Evolutionary conservation across 2,329 filamentous ascomycete species (phyloP).

Genomic region (Fusarium buxicola): DNA sequence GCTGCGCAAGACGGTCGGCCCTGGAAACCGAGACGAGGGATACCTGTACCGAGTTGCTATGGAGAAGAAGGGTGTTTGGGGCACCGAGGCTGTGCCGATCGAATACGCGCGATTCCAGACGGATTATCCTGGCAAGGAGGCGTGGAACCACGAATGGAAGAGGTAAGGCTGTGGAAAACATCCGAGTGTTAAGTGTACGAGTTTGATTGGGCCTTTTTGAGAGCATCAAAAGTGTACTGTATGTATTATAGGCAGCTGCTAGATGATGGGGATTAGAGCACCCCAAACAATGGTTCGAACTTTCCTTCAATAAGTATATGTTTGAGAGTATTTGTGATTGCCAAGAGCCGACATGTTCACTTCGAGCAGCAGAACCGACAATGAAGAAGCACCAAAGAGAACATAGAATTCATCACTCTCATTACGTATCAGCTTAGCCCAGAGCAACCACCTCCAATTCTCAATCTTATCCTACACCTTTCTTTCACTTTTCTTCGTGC

Average conservation of each 20-base stretch:
- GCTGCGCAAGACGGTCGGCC: constrained; percentile 71
- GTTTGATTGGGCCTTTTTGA: neutral
- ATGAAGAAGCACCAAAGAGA: neutral
- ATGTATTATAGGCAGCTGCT: constrained; percentile 41
- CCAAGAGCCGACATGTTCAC: neutral
- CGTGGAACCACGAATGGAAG: constrained; percentile 97
- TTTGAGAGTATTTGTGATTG: too few relatives aligned
- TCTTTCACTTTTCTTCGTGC: constrained; percentile 15
- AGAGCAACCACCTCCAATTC: constrained; percentile 12
- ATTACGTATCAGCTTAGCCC: constrained; percentile 29
- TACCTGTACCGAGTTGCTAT: constrained; percentile 88
- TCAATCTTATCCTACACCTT: constrained; percentile 10
- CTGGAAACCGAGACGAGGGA: constrained; percentile 69
- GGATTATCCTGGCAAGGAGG: constrained; percentile 79
- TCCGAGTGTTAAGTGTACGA: constrained; percentile 7
- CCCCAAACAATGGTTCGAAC: neutral
- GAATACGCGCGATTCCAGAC: constrained; percentile 90
- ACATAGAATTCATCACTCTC: constrained; percentile 41
- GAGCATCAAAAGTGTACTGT: constrained; percentile 34
- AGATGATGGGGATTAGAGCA: constrained; percentile 7
- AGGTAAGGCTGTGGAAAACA: constrained; percentile 54
- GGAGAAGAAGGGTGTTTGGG: constrained; percentile 89
- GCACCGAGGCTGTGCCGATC: constrained; percentile 80
- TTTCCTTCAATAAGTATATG: neutral
- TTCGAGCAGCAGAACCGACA: neutral